Conservation (phyloP, 2,329 filamentous ascomycete genomes). For the Pseudocercospora eumusae region DNA sequence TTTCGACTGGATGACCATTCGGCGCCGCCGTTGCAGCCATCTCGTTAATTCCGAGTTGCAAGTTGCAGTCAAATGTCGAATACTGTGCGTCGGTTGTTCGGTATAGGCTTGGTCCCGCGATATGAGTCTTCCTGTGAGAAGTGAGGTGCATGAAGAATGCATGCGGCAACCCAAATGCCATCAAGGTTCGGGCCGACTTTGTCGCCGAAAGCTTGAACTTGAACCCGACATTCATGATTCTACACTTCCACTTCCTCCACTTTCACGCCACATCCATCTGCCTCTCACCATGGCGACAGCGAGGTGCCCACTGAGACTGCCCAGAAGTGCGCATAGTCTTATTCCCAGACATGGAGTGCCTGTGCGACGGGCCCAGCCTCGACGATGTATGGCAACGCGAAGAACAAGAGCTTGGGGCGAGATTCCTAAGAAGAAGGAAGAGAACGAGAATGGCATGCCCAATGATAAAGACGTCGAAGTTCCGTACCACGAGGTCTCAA, state of each 20-base stretch:
- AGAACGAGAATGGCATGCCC: conserved; percentile 25
- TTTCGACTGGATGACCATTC: conserved; percentile 4
- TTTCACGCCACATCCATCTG: background rate
- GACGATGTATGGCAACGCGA: conserved; percentile 3
- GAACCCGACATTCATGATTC: no score
- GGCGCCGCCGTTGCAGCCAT: background rate
- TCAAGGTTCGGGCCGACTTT: conserved; percentile 11
- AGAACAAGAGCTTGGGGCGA: conserved; percentile 6
- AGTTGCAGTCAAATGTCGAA: background rate
- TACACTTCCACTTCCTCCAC: background rate
- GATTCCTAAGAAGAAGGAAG: conserved; percentile 4
- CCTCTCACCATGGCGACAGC: conserved; percentile 17
- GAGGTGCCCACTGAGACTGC: conserved; percentile 20
- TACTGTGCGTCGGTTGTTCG: background rate
- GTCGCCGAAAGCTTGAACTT: conserved; percentile 2
- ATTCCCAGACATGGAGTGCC: background rate
- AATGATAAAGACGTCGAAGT: conserved; percentile 20
- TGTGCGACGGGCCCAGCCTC: background rate
- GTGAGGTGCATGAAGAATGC: background rate
- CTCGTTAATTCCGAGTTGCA: no score
- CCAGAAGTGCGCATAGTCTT: no score
- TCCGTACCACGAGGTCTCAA: background rate
- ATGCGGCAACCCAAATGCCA: background rate
- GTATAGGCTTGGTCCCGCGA: background rate
- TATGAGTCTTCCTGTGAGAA: conserved; percentile 3